Conservation (phyloP, 352 stramenopile species). For the Pythium apleroticum region DNA sequence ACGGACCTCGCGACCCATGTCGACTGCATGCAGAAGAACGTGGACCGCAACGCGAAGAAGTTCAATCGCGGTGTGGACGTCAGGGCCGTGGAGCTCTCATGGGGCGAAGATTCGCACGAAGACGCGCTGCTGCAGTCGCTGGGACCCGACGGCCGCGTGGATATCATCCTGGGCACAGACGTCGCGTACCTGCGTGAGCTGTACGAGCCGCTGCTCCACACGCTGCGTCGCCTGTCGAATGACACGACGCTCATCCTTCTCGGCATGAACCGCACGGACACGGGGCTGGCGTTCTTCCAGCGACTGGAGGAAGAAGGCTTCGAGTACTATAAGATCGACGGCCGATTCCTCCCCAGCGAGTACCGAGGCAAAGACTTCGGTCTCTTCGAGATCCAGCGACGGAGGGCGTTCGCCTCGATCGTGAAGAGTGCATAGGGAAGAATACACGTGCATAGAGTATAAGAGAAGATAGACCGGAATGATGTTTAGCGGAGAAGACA, state of each 20-base stretch:
- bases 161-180: constrained; percentile 82
- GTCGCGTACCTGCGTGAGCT: constrained; percentile 75
- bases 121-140: constrained; percentile 42
- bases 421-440: constrained; percentile 1
- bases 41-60: constrained; percentile 41
- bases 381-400: constrained; percentile 67
- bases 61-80: constrained; percentile 42
- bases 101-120: constrained; percentile 49
- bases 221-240: constrained; percentile 46
- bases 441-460: constrained; percentile 2
- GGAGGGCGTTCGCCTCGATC: constrained; percentile 10
- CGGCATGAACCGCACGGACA: constrained; percentile 76
- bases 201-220: constrained; percentile 73
- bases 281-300: constrained; percentile 59
- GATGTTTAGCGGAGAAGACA: background rate
- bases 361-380: constrained; percentile 80
- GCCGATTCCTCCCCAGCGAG: constrained; percentile 48
- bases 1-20: constrained; percentile 70
- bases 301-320: constrained; percentile 70
- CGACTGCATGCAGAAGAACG: constrained; percentile 57
- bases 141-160: constrained; percentile 29
- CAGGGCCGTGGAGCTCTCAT: constrained; percentile 55
- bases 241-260: constrained; percentile 57
- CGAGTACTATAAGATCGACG: constrained; percentile 82
- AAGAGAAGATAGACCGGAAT: background rate